Evolutionary conservation across 208 protist genomes (phyloP), one percentile per base, ranked within the genome.

Genomic region (Leishmania major): DNA sequence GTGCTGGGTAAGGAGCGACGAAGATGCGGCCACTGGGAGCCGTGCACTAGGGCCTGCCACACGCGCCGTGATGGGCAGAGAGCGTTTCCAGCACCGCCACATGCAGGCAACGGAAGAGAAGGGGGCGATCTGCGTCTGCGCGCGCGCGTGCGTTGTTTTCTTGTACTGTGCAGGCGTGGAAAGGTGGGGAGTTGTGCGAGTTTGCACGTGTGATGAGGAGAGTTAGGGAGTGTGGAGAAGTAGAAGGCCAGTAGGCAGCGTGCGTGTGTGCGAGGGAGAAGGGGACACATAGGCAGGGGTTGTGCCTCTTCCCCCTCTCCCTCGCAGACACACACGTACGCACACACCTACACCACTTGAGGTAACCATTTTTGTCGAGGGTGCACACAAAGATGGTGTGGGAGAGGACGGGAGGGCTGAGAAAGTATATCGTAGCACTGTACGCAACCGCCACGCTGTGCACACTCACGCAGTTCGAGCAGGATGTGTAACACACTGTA

Each of bases 1-100:
- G 71, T 84, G 88, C 62, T 78, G 71, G 7, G 37, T 40, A 40
- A 92, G 79, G 49, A 85, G 71, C 25, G 71, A 31, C 17, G 64
- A 70, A 43, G 62, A 53, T 28, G 49, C 37, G 15, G 40, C 37
- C 28, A 35, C 60, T 28, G 28, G 37, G 6, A 53, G 13, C 43
- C 57, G 37, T 51, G 66, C 28, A 15, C 37, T 35, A 49, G n/a
- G 43, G 69, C 49, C 15, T n/a, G 35, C 69, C 19, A 60, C 76
- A 25, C 22, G 37, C 8, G 76, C 37, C 45, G 69, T 72, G 22
- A 40, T 64, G 70, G 82, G 77, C 35, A 72, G 3, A 40, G 53
- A 31, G 35, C 70, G 77, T 10, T 85, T 66, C 71, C 74, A 74
- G 59, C 62, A 81, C 47, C 82, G 77, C 22, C 60, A 62, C 82